These are phyloP conservation scores for Naganishia kalamii DNA, from an alignment of 768 basidiomycete genomes.

Conservation along the genomic window DNA sequence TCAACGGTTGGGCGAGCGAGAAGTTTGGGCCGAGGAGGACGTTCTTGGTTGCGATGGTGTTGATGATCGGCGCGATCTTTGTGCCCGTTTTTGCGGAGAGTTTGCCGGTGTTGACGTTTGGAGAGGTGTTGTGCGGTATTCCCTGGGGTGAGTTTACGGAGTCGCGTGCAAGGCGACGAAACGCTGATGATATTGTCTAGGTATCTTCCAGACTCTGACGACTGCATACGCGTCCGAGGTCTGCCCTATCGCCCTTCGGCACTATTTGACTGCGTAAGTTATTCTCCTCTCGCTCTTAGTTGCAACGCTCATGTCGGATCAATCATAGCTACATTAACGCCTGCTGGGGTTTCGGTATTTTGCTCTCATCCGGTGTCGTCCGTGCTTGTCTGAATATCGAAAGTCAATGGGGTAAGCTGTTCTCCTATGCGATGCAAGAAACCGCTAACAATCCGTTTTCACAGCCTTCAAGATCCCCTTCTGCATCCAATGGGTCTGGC, in stretches of 20 bases:
- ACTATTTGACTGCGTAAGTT: conserved; percentile 34
- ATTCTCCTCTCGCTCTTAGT: background rate
- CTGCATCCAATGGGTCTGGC: conserved; percentile 31
- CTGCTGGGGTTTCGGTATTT: conserved; percentile 23
- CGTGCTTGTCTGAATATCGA: conserved; percentile 20
- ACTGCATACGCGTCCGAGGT: conserved; percentile 35
- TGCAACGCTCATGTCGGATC: background rate
- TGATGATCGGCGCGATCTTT: conserved; percentile 31
- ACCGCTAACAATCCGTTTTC: background rate
- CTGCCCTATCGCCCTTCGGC: conserved; percentile 42
- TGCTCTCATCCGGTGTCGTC: conserved; percentile 29
- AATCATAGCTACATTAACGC: conserved; percentile 10
- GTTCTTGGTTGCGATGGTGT: conserved; percentile 22
- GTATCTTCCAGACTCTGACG: conserved; percentile 32
- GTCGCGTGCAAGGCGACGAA: background rate
- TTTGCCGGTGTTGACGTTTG: conserved; percentile 26
- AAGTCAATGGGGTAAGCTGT: conserved; percentile 25
- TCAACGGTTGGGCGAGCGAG: conserved; percentile 24
- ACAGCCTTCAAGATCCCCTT: conserved; percentile 19
- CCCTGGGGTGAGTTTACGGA: conserved; percentile 38
- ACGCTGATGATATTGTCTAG: background rate
- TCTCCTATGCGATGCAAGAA: background rate
- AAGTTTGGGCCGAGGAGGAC: conserved; percentile 19
- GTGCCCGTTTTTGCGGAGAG: conserved; percentile 29
- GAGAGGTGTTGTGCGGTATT: conserved; percentile 39